Conservation (phyloP, 108 stramenopile genomes). For the Aureococcus anophagefferens region DNA sequence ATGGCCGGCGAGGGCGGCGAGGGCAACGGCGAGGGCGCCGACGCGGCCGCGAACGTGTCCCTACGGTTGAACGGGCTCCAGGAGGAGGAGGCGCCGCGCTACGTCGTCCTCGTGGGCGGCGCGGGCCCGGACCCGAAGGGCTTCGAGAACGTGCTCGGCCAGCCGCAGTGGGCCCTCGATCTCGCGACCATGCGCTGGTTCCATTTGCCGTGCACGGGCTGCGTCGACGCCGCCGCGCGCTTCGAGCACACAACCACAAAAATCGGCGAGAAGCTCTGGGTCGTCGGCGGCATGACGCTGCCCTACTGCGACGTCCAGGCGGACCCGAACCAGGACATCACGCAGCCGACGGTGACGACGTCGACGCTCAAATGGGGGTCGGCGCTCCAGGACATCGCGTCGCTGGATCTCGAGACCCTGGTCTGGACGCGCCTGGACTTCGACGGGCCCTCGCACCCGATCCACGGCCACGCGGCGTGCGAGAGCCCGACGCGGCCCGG, state of each 20-base stretch:
- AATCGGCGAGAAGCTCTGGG: not conserved
- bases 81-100: not conserved
- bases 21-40: too few species aligned
- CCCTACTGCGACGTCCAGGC: not conserved
- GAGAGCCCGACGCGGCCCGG: not conserved
- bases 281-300: not conserved
- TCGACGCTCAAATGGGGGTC: not conserved
- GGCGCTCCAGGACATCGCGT: not conserved
- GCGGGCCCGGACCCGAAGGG: not conserved
- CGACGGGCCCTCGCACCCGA: not conserved
- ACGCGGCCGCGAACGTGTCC: too few species aligned
- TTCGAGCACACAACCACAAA: not conserved
- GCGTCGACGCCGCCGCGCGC: not conserved
- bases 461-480: not conserved
- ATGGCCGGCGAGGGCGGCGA: too few species aligned
- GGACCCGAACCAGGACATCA: not conserved
- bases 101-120: not conserved
- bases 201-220: not conserved
- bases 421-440: not conserved
- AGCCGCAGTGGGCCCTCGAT: not conserved
- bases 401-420: not conserved
- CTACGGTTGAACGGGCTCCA: not conserved
- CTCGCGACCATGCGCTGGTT: not conserved
- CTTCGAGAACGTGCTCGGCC: not conserved
- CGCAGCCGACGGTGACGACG: too few species aligned